Evolutionary conservation across 768 basidiomycete species (phyloP).

Genomic region (Russula foetens): DNA sequence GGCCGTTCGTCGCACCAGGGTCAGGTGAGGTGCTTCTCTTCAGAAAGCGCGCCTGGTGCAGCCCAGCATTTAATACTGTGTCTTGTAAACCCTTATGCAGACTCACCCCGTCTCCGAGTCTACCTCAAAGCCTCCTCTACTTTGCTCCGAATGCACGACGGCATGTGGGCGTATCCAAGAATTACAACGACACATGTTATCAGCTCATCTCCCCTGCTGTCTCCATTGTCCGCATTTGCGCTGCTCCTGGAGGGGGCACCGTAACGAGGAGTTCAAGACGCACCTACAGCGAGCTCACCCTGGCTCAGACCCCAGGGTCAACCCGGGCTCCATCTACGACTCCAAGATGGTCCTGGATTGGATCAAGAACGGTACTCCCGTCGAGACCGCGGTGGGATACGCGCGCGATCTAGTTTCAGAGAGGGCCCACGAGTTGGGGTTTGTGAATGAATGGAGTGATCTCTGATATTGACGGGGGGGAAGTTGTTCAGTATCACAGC

Average conservation of each 20-base stretch:
- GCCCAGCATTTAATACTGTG: background rate
- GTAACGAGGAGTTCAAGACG: background rate
- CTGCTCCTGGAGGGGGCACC: background rate
- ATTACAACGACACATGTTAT: background rate
- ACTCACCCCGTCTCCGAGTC: background rate
- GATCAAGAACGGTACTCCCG: background rate
- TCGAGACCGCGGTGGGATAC: background rate
- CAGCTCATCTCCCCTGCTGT: background rate
- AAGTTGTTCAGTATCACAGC: background rate
- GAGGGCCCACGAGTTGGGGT: background rate
- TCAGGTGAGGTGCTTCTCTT: background rate
- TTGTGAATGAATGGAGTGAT: background rate
- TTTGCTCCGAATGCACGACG: background rate
- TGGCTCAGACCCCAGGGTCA: background rate
- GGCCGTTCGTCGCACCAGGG: background rate
- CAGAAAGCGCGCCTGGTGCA: background rate
- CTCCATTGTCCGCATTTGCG: background rate
- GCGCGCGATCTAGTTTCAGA: background rate
- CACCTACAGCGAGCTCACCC: background rate
- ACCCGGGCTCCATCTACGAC: background rate
- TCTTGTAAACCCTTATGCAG: background rate
- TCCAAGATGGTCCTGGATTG: background rate
- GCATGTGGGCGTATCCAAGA: background rate
- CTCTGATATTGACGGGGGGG: background rate
- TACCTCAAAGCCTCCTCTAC: background rate